phyloP scores from a whole-genome alignment of 2,329 filamentous ascomycete genomes.

The Colletotrichum tanaceti region DNA sequence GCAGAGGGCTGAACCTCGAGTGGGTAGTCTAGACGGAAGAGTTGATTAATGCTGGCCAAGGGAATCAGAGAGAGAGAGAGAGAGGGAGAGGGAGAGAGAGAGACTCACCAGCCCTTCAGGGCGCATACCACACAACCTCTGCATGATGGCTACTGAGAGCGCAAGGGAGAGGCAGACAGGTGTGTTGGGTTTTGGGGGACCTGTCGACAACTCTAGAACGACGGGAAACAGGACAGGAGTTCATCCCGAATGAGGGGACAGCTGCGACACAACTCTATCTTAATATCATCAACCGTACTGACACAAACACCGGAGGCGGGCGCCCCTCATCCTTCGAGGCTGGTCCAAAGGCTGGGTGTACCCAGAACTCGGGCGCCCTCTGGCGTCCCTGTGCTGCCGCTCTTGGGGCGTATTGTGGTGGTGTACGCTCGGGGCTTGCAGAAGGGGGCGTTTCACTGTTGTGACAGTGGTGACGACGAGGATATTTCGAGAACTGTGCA shows the following conservation, averaged over 20 bases:
- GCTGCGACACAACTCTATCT: conserved; percentile 38
- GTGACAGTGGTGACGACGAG: conserved; percentile 37
- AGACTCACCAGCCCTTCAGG: conserved; percentile 38
- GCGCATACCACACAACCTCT: conserved; percentile 38
- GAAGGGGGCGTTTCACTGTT: conserved; percentile 39
- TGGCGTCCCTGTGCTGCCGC: conserved; percentile 34
- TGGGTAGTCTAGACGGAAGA: conserved; percentile 13
- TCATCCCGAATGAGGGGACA: conserved; percentile 24
- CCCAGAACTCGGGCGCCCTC: conserved; percentile 4
- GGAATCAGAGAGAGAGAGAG: neutral
- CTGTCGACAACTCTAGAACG: conserved; percentile 27
- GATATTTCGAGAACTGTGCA: conserved; percentile 38
- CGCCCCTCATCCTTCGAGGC: conserved; percentile 8
- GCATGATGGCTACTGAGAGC: conserved; percentile 36
- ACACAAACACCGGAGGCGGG: conserved; percentile 30
- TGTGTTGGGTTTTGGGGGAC: conserved; percentile 13
- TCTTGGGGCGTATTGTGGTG: conserved; percentile 24
- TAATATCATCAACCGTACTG: conserved; percentile 37
- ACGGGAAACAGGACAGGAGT: conserved; percentile 34
- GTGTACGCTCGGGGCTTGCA: conserved; percentile 39
- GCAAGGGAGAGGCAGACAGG: conserved; percentile 20
- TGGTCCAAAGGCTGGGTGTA: neutral
- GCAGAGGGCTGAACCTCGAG: conserved; percentile 40
- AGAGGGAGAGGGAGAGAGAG: neutral
- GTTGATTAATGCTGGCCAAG: conserved; percentile 16